Conservation (phyloP, 805 yeast species). For the Teunomyces tritomae region DNA sequence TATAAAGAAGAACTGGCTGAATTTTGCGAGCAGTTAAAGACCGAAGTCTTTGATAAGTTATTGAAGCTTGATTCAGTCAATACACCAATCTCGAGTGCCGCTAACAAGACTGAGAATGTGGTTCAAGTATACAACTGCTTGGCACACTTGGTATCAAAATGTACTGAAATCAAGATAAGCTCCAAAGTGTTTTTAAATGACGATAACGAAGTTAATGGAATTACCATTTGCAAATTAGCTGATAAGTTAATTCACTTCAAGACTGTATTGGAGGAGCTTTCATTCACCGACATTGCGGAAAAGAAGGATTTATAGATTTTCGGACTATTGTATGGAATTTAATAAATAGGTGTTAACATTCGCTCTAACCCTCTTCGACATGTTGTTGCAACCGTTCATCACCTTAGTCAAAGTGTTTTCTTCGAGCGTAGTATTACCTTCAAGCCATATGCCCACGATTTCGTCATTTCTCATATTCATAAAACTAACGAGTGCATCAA, state of each 20-base stretch:
- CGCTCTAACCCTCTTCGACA: constrained; percentile 42
- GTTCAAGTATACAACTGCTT: constrained; percentile 26
- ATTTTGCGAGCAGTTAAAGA: constrained; percentile 32
- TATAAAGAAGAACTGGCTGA: constrained; percentile 25
- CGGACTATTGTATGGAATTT: background rate
- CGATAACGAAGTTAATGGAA: constrained; percentile 14
- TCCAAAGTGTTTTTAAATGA: constrained; percentile 33
- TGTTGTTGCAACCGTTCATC: constrained; percentile 43
- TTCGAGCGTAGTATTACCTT: constrained; percentile 27
- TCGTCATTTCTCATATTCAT: constrained; percentile 54
- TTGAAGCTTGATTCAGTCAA: constrained; percentile 21
- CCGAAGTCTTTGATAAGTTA: constrained; percentile 30
- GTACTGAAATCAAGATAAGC: constrained; percentile 30
- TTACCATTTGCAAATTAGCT: constrained; percentile 18
- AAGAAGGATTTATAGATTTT: constrained; percentile 11
- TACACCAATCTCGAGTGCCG: constrained; percentile 23
- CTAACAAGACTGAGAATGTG: constrained; percentile 26
- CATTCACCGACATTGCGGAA: constrained; percentile 21
- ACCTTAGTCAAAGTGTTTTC: constrained; percentile 23
- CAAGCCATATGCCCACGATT: constrained; percentile 58
- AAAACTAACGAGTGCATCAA: constrained; percentile 47
- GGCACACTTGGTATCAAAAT: constrained; percentile 16
- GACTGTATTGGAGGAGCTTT: constrained; percentile 23
- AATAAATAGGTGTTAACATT: constrained; percentile 46
- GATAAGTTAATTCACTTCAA: constrained; percentile 22